A percentile compares a stretch with the other conserved stretches of the same genome.
These are phyloP conservation scores for Naganishia cerealis DNA, from an alignment of 1,284 basidiomycete species.

Conservation along the genomic window DNA sequence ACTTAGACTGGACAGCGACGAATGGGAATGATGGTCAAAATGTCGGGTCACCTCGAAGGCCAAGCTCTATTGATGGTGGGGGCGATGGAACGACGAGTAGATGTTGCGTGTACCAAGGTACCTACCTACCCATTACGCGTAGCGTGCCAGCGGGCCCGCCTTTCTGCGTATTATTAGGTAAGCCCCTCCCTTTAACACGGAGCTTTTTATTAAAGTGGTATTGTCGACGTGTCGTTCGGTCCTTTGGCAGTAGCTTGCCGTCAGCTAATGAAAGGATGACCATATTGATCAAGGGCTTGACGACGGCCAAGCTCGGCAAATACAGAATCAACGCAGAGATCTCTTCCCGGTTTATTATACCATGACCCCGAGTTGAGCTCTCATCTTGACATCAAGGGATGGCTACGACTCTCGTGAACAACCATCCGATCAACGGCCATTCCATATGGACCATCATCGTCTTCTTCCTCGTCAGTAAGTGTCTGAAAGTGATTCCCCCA, in stretches of 20 bases:
- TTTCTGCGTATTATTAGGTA: too few relatives aligned
- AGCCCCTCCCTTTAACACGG: too few relatives aligned
- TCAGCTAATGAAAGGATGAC: neutral
- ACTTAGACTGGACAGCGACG: too few relatives aligned
- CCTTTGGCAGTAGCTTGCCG: neutral
- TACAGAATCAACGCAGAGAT: neutral
- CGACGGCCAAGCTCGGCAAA: neutral
- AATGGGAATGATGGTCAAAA: too few relatives aligned
- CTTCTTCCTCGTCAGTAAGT: conserved; percentile 72
- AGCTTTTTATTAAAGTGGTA: too few relatives aligned
- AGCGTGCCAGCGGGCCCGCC: too few relatives aligned
- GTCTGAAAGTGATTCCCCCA: neutral
- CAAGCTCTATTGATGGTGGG: too few relatives aligned
- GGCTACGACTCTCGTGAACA: neutral
- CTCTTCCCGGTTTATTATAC: neutral
- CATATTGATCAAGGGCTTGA: neutral
- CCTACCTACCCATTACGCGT: too few relatives aligned
- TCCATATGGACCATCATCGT: conserved; percentile 67
- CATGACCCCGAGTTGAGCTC: neutral
- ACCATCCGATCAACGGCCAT: conserved; percentile 33
- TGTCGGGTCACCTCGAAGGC: too few relatives aligned
- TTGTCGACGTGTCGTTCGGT: neutral
- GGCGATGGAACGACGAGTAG: too few relatives aligned
- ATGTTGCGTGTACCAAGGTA: too few relatives aligned
- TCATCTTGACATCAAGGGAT: neutral